Percentiles rank a stretch among this genome's conserved stretches.
Conservation (phyloP, 257 asterid genomes). For the Nicotiana tomentosiformis region DNA sequence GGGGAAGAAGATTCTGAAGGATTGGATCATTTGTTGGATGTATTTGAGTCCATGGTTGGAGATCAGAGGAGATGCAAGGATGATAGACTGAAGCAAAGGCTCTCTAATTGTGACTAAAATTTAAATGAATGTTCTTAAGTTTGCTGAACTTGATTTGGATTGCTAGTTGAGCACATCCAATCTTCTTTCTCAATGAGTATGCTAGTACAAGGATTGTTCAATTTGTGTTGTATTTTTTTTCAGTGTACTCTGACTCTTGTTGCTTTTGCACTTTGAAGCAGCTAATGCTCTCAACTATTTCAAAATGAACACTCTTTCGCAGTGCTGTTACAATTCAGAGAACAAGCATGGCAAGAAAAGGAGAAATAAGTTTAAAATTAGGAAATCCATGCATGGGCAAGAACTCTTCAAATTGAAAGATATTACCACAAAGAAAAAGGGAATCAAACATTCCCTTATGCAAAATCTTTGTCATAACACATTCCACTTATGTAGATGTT, state of each 20-base stretch:
- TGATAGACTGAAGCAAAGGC: conserved; percentile 44
- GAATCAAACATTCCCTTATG: not conserved
- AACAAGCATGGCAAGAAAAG: not conserved
- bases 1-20: conserved; percentile 51
- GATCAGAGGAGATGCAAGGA: conserved; percentile 73
- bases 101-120: conserved; percentile 4
- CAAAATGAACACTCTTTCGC: not conserved
- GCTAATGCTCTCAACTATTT: not conserved
- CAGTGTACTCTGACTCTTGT: not conserved
- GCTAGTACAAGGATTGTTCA: not conserved
- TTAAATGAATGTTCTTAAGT: not conserved
- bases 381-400: not conserved
- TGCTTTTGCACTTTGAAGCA: not conserved
- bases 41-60: conserved; percentile 81
- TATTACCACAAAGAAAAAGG: not conserved
- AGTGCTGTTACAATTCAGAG: not conserved
- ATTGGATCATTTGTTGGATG: conserved; percentile 62
- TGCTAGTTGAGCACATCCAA: not conserved
- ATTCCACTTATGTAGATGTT: not conserved
- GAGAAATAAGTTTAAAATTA: not conserved
- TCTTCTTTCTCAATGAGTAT: not conserved
- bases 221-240: not conserved
- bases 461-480: not conserved
- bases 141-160: not conserved
- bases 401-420: not conserved